Base-by-base conservation (phyloP, 2,329 filamentous ascomycete genomes). In the Xylaria sp. region DNA sequence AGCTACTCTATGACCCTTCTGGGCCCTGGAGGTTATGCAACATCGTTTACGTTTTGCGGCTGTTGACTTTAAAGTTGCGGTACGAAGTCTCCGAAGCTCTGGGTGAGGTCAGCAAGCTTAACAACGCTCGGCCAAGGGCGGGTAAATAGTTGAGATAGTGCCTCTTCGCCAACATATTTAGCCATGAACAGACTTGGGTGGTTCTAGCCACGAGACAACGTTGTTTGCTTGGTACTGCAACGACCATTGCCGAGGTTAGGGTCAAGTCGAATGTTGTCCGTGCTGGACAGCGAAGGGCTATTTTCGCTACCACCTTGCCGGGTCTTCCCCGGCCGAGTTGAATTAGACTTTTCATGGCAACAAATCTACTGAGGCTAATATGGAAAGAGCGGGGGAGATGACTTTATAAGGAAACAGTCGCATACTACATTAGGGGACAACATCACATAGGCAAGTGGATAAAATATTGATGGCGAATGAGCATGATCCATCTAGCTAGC, bases 151-250 rank as follows among this genome's bases (percentile, higher is more conserved):
- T 42, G 44, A 71, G 69, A 63, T 67, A 74, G 66, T 72, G 71
- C 71, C 73, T 69, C 71, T 71, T 72, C 71, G 65, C 74, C 71
- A 64, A 72, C 31, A 53, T 65, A 75, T 74, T 75, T 76, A 76
- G 73, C 73, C 74, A 74, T 28, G 58, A 40, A 33, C 26, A 6
- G 40, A 57, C 63, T 59, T 36, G 56, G 58, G 44, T 66, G 49
- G 65, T 63, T 74, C 72, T 71, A 64, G 70, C 60, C 66, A 68
- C 59, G 33, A 63, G 54, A 51, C 23, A 20, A 49, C 7, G 49
- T 26, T 54, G 40, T 46, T 63, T 51, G 23, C 58, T 46, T 63
- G 56, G 54, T 59, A 59, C 53, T 33, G 38, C 38, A 57, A 56
- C 46, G 56, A 23, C 33, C 33, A 51, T 59, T 62, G 65, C 64